Percentiles rank a stretch among this genome's conserved stretches.
Evolutionary conservation across 2,329 filamentous ascomycete species (phyloP).

Genomic region (Mollisia scopiformis): DNA sequence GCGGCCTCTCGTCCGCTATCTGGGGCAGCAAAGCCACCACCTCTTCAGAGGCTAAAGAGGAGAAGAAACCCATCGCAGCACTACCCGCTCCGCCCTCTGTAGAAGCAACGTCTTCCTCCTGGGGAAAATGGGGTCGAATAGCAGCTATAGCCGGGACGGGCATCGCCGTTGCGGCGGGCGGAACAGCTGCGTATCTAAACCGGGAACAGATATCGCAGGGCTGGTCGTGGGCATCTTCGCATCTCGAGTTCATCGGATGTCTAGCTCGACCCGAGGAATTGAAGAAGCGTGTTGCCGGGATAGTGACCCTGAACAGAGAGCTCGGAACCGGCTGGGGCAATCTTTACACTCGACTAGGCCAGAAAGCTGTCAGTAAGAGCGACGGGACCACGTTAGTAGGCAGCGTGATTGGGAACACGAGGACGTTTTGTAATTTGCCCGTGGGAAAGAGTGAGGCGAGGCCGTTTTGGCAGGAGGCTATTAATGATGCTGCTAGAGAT

Average conservation of each 20-base stretch:
- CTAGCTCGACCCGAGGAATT: constrained; percentile 84
- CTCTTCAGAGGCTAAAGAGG: constrained; percentile 28
- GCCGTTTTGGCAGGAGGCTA: constrained; percentile 67
- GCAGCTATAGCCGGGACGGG: constrained; percentile 87
- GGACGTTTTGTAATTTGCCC: constrained; percentile 90
- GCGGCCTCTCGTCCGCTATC: constrained; percentile 68
- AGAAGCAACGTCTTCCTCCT: constrained; percentile 48
- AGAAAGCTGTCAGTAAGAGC: constrained; percentile 59
- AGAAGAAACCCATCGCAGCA: constrained; percentile 41
- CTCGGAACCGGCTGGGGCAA: constrained; percentile 80
- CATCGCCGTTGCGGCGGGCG: constrained; percentile 78
- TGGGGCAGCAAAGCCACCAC: constrained; percentile 56
- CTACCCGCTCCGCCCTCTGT: constrained; percentile 44
- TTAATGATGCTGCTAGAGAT: constrained; percentile 79
- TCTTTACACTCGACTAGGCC: constrained; percentile 83
- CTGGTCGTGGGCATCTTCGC: constrained; percentile 81
- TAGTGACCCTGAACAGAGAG: constrained; percentile 67
- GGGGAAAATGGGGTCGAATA: constrained; percentile 83
- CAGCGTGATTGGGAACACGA: constrained; percentile 66
- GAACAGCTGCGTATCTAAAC: constrained; percentile 84
- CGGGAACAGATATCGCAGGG: constrained; percentile 78
- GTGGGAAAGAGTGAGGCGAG: constrained; percentile 47
- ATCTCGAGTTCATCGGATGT: constrained; percentile 92
- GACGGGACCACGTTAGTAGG: constrained; percentile 51
- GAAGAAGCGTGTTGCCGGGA: constrained; percentile 68